These are phyloP conservation scores for Croton laevigatus DNA, from an alignment of 441 rosid species.

Conservation along the genomic window DNA sequence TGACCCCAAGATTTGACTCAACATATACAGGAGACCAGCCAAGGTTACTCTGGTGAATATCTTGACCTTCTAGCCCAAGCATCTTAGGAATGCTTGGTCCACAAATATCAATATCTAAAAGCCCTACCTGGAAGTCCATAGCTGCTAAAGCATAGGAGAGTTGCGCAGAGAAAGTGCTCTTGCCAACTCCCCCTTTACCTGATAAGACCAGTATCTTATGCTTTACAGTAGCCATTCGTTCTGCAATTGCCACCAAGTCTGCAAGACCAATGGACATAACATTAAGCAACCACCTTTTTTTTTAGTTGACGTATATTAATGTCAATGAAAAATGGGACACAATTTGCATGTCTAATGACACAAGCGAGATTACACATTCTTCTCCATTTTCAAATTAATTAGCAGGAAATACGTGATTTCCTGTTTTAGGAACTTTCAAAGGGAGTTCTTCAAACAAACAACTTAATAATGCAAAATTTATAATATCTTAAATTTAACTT, in stretches of 20 bases:
- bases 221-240: slow-evolving; percentile 90
- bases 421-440: background rate
- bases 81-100: slow-evolving; percentile 99
- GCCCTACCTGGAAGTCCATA: slow-evolving; percentile 86
- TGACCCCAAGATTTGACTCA: slow-evolving; percentile 93
- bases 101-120: slow-evolving; percentile 84
- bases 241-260: slow-evolving; percentile 91
- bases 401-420: background rate
- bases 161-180: slow-evolving; percentile 96
- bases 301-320: background rate
- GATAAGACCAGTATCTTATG: slow-evolving; percentile 87
- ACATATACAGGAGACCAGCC: slow-evolving; percentile 99
- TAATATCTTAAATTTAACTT: background rate
- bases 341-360: background rate
- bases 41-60: slow-evolving; percentile 91
- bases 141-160: slow-evolving; percentile 81
- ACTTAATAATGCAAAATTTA: background rate
- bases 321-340: background rate
- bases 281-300: background rate
- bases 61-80: slow-evolving; percentile 94
- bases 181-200: slow-evolving; percentile 97
- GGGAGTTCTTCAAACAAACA: background rate
- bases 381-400: slow-evolving; percentile 9
- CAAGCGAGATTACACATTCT: background rate
- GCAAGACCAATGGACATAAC: slow-evolving; percentile 26